These are phyloP conservation scores for Casuarina glauca DNA, from an alignment of 306 rosid species.

Conservation along the genomic window DNA sequence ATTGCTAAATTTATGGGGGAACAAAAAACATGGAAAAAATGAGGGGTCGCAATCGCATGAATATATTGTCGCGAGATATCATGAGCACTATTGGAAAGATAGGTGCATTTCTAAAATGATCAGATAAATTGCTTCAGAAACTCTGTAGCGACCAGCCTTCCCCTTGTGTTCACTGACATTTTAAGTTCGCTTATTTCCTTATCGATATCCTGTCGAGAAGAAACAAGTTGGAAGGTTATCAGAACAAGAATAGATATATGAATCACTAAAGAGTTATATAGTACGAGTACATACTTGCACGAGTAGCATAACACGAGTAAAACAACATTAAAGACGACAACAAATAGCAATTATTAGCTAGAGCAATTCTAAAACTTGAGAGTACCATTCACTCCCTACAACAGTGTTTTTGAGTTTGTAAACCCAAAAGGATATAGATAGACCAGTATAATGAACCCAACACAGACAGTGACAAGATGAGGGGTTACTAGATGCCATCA, in stretches of 20 bases:
- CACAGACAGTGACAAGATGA: background rate
- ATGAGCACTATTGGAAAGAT: background rate
- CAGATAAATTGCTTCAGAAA: conserved; percentile 90
- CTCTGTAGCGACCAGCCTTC: conserved; percentile 97
- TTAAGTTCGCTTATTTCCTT: conserved; percentile 93
- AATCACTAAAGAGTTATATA: background rate
- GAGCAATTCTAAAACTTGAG: background rate
- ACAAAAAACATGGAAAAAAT: background rate
- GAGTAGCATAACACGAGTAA: background rate
- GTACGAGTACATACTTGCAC: background rate
- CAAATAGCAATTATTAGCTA: background rate
- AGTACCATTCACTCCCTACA: background rate
- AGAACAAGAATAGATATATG: background rate
- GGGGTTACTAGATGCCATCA: background rate
- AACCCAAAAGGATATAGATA: background rate
- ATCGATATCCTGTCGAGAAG: conserved; percentile 74
- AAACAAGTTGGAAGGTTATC: conserved; percentile 3
- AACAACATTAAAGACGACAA: background rate
- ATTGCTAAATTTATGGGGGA: background rate
- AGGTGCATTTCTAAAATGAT: conserved; percentile 16
- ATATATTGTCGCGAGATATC: background rate
- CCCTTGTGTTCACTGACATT: conserved; percentile 94
- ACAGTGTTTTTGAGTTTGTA: background rate
- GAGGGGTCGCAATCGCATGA: background rate
- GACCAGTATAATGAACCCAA: background rate